Conservation (phyloP, 106 monocot genomes). For the Acorus calamus region DNA sequence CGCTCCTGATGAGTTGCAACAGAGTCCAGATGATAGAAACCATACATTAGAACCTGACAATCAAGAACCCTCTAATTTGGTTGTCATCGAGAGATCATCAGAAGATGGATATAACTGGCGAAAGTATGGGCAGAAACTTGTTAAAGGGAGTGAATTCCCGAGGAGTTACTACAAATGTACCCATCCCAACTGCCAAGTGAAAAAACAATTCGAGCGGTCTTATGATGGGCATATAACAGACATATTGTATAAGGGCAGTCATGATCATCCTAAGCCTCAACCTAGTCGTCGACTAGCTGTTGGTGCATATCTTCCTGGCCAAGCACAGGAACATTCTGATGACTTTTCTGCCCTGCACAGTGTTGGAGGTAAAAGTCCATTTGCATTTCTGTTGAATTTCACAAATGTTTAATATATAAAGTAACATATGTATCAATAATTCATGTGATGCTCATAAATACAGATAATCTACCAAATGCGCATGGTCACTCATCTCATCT, state of each 20-base stretch:
- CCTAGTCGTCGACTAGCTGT: conserved; percentile 48
- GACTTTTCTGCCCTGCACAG: conserved; percentile 16
- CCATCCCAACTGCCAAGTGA: conserved; percentile 91
- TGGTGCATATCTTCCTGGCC: conserved; percentile 35
- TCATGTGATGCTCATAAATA: conserved; percentile 8
- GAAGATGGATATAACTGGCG: conserved; percentile 99
- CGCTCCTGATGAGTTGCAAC: conserved; percentile 24
- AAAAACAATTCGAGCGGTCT: conserved; percentile 88
- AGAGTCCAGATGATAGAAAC: conserved; percentile 14
- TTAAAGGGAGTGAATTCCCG: conserved; percentile 96
- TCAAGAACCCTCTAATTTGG: conserved; percentile 18
- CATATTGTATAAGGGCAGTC: conserved; percentile 65
- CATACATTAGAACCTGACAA: conserved; percentile 26
- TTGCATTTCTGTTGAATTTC: neutral
- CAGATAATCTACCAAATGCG: conserved; percentile 43
- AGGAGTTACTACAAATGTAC: conserved; percentile 97
- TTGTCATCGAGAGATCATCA: conserved; percentile 35
- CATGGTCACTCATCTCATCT: conserved; percentile 13
- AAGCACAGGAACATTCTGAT: conserved; percentile 50
- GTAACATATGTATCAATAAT: no score
- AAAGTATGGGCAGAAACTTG: conserved; percentile 97
- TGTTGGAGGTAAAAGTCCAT: conserved; percentile 29
- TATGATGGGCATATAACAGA: conserved; percentile 91
- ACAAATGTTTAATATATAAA: neutral
- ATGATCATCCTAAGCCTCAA: conserved; percentile 94